Base-by-base conservation (phyloP, 2,329 filamentous ascomycete genomes). In the Diplodia sapinea region DNA sequence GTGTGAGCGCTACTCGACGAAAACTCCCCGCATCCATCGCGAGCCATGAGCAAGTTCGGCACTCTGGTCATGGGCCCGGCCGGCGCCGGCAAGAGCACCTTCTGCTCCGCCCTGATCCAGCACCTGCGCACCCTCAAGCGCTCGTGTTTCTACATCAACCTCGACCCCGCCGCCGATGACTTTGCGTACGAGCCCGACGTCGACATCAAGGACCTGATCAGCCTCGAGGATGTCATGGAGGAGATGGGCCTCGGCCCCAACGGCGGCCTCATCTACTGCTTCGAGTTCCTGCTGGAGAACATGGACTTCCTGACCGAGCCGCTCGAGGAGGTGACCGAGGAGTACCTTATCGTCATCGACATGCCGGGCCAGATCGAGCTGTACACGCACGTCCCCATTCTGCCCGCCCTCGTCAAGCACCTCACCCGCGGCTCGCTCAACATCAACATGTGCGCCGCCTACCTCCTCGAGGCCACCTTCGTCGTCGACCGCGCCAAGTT, bases 311-410 rank as follows among this genome's bases (percentile, higher is more conserved):
- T 97, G 61, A 92, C 91, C 56, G 91, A 96, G 70, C 89, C 91
- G 20, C 88, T 97, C 67, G 93, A 96, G 73, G 87, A 89, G 51
- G 84, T 96, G 67, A 94, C 92, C 11, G 95, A 99, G 74, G 95
- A 98, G 74, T 97, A 97, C 79, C 87, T 99, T 70, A 96, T 98
- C 79, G 91, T 99, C 70, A 93, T 99, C 81, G 95, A 99, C 81
- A 97, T 98, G 91, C 95, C 95, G 0, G 95, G 95, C 68, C 95
- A 99, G 82, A 98, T 99, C 79, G 95, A 99, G 82, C 88, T 99
- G 15, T 99, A 98, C 82, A 98, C 94, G 2, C 95, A 99, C 78
- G 91, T 98, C 40, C 95, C 95, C 49, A 91, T 99, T 71, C 84
- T 99, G 38, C 95, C 95, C 1, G 87, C 89, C 23, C 87, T 99